Evolutionary conservation across 129 eudicot species (phyloP), one percentile per base, ranked within the genome.

Genomic region (Mikania micrantha): DNA sequence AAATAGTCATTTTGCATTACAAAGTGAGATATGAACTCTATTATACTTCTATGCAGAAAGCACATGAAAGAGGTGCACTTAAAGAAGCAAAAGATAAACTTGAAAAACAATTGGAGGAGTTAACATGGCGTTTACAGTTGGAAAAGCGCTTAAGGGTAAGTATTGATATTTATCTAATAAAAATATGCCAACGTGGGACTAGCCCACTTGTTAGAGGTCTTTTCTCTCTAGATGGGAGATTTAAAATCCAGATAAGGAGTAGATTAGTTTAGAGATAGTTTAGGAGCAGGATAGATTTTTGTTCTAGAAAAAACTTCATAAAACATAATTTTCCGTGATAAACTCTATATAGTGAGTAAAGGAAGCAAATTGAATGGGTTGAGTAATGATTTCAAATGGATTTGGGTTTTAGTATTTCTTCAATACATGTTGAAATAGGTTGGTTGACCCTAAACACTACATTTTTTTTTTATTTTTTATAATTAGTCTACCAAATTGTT

Each of bases 81-180:
- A 87, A 83, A 83, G 90, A 94, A 70, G 99, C 99, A 44, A 94
- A 94, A 80, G 96, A 94, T 80, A 94, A 94, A 80, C 92, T 94
- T 67, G 93, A 90, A 78, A 94, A 94, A 61, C 95, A 90, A 62
- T 45, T 94, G 80, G 99, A 94, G 79, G 99, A 94, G 28, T 85
- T 90, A 60, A 89, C 93, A 45, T 94, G 87, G 99, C 99, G 99
- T 69, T 78, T 94, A 58, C 99, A 94, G 80, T 81, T 94, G 72
- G 99, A 94, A 85, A 94, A 94, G 66, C 95, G 99, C n/a, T 75
- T 94, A 50, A 81, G 99, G 88, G 99, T 94, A 83, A 74, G 68
- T 67, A 16, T 64, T 61, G 25, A 67, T 25, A 19, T 44, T 49
- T 56, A 24, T 35, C 9, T 27, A 35, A 9, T 47, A 21, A 20